Base-by-base conservation (phyloP, 345 rosid genomes). In the Ailanthus altissimus region DNA sequence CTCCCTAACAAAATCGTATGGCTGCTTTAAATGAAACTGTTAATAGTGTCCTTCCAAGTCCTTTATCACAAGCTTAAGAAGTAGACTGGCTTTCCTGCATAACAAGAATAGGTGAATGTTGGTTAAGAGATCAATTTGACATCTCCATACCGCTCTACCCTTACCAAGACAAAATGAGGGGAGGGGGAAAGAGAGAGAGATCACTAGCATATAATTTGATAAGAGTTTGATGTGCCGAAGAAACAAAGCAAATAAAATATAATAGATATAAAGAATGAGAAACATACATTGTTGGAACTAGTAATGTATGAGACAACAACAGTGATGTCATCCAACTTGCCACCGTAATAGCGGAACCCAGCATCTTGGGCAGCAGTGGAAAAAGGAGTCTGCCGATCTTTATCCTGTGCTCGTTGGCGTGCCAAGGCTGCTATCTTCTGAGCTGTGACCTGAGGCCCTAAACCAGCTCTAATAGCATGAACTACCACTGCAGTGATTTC, bases 321-420 rank as follows among this genome's bases (percentile, higher is more conserved):
- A 72, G 99, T 96, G 86, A 96, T 96, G 75, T 96, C 99, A 80
- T 96, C 99, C 74, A 93, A 94, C 86, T 96, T 96, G 83, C 99
- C 99, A 82, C 99, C 99, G 71, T 96, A 96, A 80, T 96, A 96
- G 66, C 99, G 92, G 78, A 91, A 89, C 8, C 99, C 99, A 76
- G 99, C 99, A 81, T 96, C 95, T 77, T 96, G 99, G 0, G 99
- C 99, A 40, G 99, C 97, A 14, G 98, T 93, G 13, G 99, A 96
- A 78, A 96, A 96, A 12, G 99, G 99, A 26, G 99, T 96, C 78
- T 96, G 99, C 68, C 99, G 88, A 75, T 96, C 85, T 73, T 84
- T 91, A 79, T 91, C 97, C 81, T 83, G 92, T n/a, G 99, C 99
- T 82, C 98, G 86, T 82, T 93, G 97, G 1, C 95, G 89, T 62